A percentile compares a stretch with the other conserved stretches of the same genome.
Evolutionary conservation across 495 filamentous ascomycete genomes (phyloP).

Genomic region (Podospora pseudoanserina): DNA sequence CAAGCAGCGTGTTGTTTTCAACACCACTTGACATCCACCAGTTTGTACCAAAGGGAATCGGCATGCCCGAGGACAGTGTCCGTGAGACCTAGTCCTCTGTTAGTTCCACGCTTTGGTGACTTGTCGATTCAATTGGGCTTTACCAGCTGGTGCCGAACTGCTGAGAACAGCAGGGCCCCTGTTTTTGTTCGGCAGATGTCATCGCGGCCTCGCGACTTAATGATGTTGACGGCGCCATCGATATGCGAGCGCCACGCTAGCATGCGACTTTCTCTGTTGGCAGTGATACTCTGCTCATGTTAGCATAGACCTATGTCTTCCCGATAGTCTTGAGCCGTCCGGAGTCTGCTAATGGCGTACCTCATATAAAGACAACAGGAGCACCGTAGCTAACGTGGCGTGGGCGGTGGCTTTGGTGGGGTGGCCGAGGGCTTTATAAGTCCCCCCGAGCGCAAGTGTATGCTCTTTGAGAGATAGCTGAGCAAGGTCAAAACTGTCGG

Average conservation of each 20-base stretch:
- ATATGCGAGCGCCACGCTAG: conserved; percentile 52
- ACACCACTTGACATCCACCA: conserved; percentile 46
- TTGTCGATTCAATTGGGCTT: conserved; percentile 12
- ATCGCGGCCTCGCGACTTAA: conserved; percentile 47
- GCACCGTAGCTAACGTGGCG: conserved; percentile 25
- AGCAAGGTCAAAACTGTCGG: conserved; percentile 27
- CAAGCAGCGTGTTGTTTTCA: conserved; percentile 37
- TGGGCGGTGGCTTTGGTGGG: conserved; percentile 34
- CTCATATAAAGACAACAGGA: conserved; percentile 30
- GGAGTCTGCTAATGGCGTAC: conserved; percentile 1
- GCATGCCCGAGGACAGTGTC: conserved; percentile 37
- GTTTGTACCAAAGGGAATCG: conserved; percentile 40
- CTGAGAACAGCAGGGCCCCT: conserved; percentile 46
- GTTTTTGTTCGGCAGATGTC: conserved; percentile 44
- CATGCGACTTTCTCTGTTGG: conserved; percentile 42
- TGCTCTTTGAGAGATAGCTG: conserved; percentile 44
- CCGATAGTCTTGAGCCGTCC: background rate
- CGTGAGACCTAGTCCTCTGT: conserved; percentile 36
- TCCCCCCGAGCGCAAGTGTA: conserved; percentile 49
- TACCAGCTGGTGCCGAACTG: conserved; percentile 50
- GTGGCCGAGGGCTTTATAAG: conserved; percentile 51
- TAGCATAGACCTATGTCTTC: conserved; percentile 2
- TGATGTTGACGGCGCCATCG: conserved; percentile 52
- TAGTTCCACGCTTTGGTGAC: background rate
- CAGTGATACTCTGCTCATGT: conserved; percentile 42